Conservation (phyloP, 768 basidiomycete species). For the Coprinopsis marcescibilis region DNA sequence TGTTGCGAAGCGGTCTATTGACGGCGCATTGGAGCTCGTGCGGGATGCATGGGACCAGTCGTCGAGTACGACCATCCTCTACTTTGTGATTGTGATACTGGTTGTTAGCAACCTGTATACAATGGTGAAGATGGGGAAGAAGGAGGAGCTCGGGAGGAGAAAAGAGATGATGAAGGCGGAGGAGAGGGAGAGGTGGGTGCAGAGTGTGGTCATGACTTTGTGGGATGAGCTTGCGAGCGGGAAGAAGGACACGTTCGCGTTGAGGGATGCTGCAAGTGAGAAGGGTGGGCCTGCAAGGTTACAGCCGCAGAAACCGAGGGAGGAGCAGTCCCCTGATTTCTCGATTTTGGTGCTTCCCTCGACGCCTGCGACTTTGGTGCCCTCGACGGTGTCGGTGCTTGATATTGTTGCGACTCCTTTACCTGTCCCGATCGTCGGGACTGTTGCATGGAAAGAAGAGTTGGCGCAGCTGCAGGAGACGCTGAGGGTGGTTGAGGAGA, state of each 20-base stretch:
- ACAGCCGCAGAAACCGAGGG: neutral
- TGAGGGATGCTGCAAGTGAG: constrained; percentile 11
- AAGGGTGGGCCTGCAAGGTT: neutral
- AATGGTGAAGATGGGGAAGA: constrained; percentile 35
- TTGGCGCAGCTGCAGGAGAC: constrained; percentile 39
- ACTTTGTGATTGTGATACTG: constrained; percentile 64
- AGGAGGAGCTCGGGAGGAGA: constrained; percentile 36
- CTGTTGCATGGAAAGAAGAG: constrained; percentile 39
- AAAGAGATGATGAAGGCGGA: constrained; percentile 48
- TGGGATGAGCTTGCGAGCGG: constrained; percentile 62
- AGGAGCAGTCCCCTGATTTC: neutral
- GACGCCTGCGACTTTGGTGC: constrained; percentile 3
- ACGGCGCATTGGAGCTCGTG: constrained; percentile 71
- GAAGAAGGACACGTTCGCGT: constrained; percentile 22
- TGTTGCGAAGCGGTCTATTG: constrained; percentile 66
- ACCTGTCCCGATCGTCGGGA: constrained; percentile 1
- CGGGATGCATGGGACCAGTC: constrained; percentile 77
- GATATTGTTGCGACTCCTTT: neutral
- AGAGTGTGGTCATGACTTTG: constrained; percentile 63
- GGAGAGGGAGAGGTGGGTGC: constrained; percentile 72
- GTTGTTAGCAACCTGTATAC: constrained; percentile 78
- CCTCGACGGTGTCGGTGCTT: constrained; percentile 10
- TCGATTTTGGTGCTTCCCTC: neutral
- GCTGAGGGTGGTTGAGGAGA: constrained; percentile 55
- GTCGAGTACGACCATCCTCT: constrained; percentile 64